phyloP scores from a whole-genome alignment of 176 grass and related monocot species.

The Oryza meyeriana region DNA sequence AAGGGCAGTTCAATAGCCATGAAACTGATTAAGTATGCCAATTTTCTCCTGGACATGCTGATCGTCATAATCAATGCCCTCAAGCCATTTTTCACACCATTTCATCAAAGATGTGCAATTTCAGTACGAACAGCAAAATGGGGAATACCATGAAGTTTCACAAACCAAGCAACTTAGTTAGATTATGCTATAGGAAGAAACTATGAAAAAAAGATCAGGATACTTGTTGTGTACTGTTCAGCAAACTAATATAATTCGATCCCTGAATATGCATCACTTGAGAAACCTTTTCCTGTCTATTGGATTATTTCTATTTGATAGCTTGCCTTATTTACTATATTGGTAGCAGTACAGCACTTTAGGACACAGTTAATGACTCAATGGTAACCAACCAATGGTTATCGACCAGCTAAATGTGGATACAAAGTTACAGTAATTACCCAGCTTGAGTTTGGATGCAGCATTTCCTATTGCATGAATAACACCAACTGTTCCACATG shows the following conservation, averaged over 20 bases:
- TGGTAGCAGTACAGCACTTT: neutral
- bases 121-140: neutral
- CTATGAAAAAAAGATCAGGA: neutral
- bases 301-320: neutral
- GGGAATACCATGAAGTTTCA: neutral
- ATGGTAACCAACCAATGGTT: neutral
- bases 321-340: neutral
- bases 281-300: neutral
- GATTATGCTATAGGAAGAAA: slow-evolving; percentile 12
- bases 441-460: slow-evolving; percentile 76
- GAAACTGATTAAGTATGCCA: neutral
- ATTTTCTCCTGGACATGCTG: slow-evolving; percentile 4
- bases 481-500: slow-evolving; percentile 96
- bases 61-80: neutral
- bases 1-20: neutral
- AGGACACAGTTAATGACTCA: slow-evolving; percentile 4
- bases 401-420: neutral
- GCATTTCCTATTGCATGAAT: slow-evolving; percentile 96
- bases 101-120: neutral
- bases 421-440: slow-evolving; percentile 37
- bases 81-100: neutral
- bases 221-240: neutral
- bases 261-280: neutral
- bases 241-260: neutral
- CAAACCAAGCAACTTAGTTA: slow-evolving; percentile 20